Conservation (phyloP, 2,329 filamentous ascomycete genomes). For the Metarhizium album region DNA sequence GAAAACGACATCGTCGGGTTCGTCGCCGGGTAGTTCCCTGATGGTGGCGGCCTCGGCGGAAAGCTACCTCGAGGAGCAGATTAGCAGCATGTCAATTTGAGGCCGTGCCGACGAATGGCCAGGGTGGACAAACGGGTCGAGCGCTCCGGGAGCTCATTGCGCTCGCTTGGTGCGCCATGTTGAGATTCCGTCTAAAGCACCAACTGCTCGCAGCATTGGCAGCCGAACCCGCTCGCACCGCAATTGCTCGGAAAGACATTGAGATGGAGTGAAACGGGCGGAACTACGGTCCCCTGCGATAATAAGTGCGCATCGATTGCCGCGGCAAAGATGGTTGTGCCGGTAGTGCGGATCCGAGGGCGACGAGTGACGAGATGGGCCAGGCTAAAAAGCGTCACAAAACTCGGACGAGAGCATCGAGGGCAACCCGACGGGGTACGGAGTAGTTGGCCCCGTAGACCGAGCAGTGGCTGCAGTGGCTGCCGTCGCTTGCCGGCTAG, state of each 20-base stretch:
- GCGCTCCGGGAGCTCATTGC: conserved; percentile 45
- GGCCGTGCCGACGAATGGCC: background rate
- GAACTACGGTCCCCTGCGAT: conserved; percentile 17
- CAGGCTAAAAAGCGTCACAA: background rate
- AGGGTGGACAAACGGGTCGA: conserved; percentile 16
- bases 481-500: conserved; percentile 1
- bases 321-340: conserved; percentile 10
- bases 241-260: conserved; percentile 49
- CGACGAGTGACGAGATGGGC: background rate
- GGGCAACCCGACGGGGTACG: too few species aligned
- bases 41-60: conserved; percentile 26
- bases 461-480: background rate
- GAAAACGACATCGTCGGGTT: conserved; percentile 87
- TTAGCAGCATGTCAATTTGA: conserved; percentile 4
- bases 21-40: conserved; percentile 55
- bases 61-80: conserved; percentile 15
- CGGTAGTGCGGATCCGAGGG: conserved; percentile 3
- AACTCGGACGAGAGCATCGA: too few species aligned
- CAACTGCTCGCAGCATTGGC: conserved; percentile 32
- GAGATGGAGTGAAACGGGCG: conserved; percentile 2
- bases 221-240: conserved; percentile 41
- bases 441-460: background rate
- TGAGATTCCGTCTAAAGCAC: conserved; percentile 30
- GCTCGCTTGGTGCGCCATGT: conserved; percentile 76
- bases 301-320: conserved; percentile 23